phyloP scores from a whole-genome alignment of 1,284 basidiomycete species.

The Golubevia sp. region DNA sequence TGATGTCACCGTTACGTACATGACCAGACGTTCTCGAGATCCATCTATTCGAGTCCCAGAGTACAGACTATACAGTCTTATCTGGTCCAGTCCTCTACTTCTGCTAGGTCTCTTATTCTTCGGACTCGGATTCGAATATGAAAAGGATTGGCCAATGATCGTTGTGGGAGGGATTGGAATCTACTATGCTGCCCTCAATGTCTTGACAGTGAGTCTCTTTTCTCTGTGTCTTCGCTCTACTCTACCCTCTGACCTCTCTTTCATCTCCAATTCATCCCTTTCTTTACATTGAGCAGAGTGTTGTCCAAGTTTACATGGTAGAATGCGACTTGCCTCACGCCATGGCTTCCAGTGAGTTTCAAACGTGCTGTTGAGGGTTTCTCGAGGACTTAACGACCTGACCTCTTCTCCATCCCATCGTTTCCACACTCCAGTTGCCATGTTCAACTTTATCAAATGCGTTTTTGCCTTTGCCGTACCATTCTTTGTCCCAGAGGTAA shows the following conservation, averaged over 20 bases:
- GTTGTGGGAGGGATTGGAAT: constrained; percentile 32
- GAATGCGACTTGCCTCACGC: constrained; percentile 26
- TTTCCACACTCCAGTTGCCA: too few species aligned
- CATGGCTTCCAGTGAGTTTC: too few species aligned
- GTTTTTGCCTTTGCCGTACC: constrained; percentile 31
- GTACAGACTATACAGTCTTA: constrained; percentile 29
- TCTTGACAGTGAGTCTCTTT: too few species aligned
- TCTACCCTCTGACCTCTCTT: too few species aligned
- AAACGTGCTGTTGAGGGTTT: too few species aligned
- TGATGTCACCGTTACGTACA: constrained; percentile 27
- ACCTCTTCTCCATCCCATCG: too few species aligned
- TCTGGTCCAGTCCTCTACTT: constrained; percentile 17
- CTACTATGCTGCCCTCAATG: constrained; percentile 31
- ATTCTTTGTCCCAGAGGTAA: constrained; percentile 38
- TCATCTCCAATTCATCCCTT: too few species aligned
- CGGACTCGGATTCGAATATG: constrained; percentile 25
- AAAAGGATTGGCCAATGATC: constrained; percentile 25
- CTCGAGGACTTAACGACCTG: too few species aligned
- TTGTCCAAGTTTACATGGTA: constrained; percentile 38
- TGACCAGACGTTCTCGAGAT: constrained; percentile 21
- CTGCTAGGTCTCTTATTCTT: constrained; percentile 25
- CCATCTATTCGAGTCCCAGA: constrained; percentile 24
- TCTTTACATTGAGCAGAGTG: too few species aligned
- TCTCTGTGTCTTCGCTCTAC: too few species aligned
- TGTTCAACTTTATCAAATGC: constrained; percentile 48